These are phyloP conservation scores for Diospyros kaki DNA, from an alignment of 148 eudicot species.

Conservation along the genomic window DNA sequence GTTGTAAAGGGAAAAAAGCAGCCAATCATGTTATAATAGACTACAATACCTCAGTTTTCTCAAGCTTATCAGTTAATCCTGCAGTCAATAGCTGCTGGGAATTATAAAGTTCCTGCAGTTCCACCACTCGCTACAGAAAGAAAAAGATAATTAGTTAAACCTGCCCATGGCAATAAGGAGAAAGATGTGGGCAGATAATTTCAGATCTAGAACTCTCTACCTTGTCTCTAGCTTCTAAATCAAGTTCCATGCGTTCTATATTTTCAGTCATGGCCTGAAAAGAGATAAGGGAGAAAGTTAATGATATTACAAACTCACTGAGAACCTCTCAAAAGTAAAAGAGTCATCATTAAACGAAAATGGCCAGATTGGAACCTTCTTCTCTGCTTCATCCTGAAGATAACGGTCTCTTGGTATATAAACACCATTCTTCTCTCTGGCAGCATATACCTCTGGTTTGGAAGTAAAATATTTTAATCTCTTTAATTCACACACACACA, in stretches of 20 bases:
- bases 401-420: constrained; percentile 76
- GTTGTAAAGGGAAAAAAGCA: background rate
- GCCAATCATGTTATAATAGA: background rate
- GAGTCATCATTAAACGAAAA: background rate
- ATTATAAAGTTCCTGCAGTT: constrained; percentile 74
- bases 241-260: constrained; percentile 85
- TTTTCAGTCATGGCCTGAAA: constrained; percentile 83
- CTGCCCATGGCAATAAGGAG: constrained; percentile 1
- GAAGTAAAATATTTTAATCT: no score
- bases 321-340: background rate
- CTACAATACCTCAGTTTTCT: constrained; percentile 68
- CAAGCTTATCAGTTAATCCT: constrained; percentile 79
- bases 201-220: constrained; percentile 24
- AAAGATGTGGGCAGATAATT: background rate
- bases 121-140: constrained; percentile 61
- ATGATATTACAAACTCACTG: constrained; percentile 9
- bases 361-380: constrained; percentile 36
- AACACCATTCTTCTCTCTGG: constrained; percentile 84
- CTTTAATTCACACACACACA: no score
- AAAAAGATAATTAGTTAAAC: constrained; percentile 8
- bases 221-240: constrained; percentile 79
- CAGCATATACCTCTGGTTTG: constrained; percentile 65
- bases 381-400: constrained; percentile 76
- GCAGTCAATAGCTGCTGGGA: constrained; percentile 71
- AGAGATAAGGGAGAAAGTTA: constrained; percentile 8